A percentile compares a stretch with the other conserved stretches of the same genome.
phyloP scores from a whole-genome alignment of 176 grass and related monocot species.

The Oryza rufipogon region DNA sequence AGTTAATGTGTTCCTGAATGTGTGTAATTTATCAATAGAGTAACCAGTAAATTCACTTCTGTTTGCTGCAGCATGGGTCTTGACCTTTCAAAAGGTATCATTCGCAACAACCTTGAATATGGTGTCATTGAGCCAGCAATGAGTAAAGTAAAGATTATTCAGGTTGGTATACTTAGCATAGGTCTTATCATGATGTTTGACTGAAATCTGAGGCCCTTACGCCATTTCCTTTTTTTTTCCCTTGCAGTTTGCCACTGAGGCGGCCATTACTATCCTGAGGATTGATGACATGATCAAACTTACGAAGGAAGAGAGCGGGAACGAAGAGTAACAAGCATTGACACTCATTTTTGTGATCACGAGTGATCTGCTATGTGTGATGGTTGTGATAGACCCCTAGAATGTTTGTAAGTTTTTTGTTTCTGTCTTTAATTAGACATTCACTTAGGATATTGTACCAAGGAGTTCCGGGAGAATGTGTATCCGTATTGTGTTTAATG shows the following conservation, averaged over 20 bases:
- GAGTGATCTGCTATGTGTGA: not conserved
- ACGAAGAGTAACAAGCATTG: conserved; percentile 49
- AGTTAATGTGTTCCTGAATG: not conserved
- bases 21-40: not conserved
- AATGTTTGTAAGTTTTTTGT: conserved; percentile 17
- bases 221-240: not conserved
- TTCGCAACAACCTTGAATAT: conserved; percentile 82
- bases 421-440: not conserved
- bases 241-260: conserved; percentile 84
- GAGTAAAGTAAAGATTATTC: conserved; percentile 98
- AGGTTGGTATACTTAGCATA: conserved; percentile 21
- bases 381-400: not conserved
- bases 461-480: not conserved
- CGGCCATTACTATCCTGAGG: conserved; percentile 91
- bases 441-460: conserved; percentile 7
- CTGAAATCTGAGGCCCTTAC: not conserved
- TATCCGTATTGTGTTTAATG: not conserved
- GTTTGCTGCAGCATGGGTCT: conserved; percentile 73
- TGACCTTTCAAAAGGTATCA: conserved; percentile 78
- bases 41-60: not conserved
- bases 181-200: not conserved
- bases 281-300: conserved; percentile 99
- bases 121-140: conserved; percentile 96
- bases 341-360: conserved; percentile 5
- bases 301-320: conserved; percentile 67